Evolutionary conservation across 768 basidiomycete species (phyloP), one percentile per base, ranked within the genome.

Genomic region (Lyophyllum decastes): DNA sequence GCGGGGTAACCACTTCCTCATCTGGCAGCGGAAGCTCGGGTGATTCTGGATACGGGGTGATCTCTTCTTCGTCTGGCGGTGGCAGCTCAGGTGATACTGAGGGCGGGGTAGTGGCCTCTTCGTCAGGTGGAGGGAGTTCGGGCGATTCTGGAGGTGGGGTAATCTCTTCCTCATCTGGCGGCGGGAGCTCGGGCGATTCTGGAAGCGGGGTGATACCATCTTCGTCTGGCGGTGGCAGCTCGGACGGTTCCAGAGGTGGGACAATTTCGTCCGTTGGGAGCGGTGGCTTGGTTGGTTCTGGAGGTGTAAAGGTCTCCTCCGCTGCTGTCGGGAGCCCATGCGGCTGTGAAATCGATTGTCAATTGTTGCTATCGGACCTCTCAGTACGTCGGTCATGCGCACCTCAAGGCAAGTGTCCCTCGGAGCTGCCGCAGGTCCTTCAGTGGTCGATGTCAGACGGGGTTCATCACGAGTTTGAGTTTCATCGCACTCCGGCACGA

Each of bases 391-490:
- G n/a, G 35, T 40, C 25, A 24, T 12, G 48, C 49, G 26, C 27
- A 52, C 45, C 48, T 49, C 55, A 40, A 55, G 41, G 48, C 59
- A 61, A 27, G 57, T 64, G 11, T 47, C 30, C 35, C 47, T 55
- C 4, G 52, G 52, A 17, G 49, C 17, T 1, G 14, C 43, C 10
- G n/a, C 40, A 21, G n/a, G n/a, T 5, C 51, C 55, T 24, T 49
- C 49, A 11, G 35, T 49, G 11, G 50, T 54, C 4, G 64, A 64
- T 26, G 64, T 64, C 30, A 68, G 44, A 2, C 62, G 64, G 17
- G 67, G 65, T 54, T 68, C 67, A 51, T 64, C 54, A 8, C 66
- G 56, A 16, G 63, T 65, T 47, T 66, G 64, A 14, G 64, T 66
- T 52, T 66, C 54, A 38, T 65, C 44, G 49, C 67, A 68, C 14